A percentile compares a stretch with the other conserved stretches of the same genome.
Evolutionary conservation across 2,329 filamentous ascomycete genomes (phyloP).

Genomic region (Chrysoporthe deuterocubensis): DNA sequence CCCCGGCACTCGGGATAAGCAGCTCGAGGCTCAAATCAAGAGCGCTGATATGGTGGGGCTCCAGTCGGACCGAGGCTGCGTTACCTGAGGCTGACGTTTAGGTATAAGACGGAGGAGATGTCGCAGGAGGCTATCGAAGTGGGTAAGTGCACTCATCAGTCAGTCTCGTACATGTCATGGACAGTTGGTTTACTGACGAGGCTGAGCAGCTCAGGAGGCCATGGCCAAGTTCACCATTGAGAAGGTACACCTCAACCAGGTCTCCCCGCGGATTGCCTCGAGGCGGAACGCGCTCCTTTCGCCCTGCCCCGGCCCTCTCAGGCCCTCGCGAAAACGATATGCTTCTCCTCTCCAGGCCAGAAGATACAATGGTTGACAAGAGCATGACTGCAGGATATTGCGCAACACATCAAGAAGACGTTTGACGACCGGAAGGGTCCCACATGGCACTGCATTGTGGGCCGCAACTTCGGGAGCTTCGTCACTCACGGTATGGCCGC

Average conservation of each 20-base stretch:
- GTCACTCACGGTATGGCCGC: conserved; percentile 83
- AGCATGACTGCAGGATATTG: conserved; percentile 72
- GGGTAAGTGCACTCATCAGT: conserved; percentile 63
- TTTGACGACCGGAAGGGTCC: conserved; percentile 97
- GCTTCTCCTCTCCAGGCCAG: conserved; percentile 7
- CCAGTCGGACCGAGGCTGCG: neutral
- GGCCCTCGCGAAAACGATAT: neutral
- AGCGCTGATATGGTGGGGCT: conserved; percentile 91
- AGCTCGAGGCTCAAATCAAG: conserved; percentile 90
- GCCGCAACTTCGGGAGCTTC: conserved; percentile 98
- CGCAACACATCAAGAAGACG: conserved; percentile 93
- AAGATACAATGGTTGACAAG: conserved; percentile 19
- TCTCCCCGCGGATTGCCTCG: neutral
- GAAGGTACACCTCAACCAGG: conserved; percentile 49
- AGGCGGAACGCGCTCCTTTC: neutral
- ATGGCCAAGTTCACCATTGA: conserved; percentile 67
- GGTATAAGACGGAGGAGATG: conserved; percentile 87
- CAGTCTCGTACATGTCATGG: conserved; percentile 2
- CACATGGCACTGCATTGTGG: conserved; percentile 99
- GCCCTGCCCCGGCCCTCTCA: neutral
- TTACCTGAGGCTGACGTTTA: conserved; percentile 17
- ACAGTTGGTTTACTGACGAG: conserved; percentile 6
- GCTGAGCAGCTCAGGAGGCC: conserved; percentile 59
- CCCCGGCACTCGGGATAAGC: conserved; percentile 66
- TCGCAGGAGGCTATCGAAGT: conserved; percentile 94